Conservation (phyloP, 2,329 filamentous ascomycete species). For the Trichoderma pleuroti region DNA sequence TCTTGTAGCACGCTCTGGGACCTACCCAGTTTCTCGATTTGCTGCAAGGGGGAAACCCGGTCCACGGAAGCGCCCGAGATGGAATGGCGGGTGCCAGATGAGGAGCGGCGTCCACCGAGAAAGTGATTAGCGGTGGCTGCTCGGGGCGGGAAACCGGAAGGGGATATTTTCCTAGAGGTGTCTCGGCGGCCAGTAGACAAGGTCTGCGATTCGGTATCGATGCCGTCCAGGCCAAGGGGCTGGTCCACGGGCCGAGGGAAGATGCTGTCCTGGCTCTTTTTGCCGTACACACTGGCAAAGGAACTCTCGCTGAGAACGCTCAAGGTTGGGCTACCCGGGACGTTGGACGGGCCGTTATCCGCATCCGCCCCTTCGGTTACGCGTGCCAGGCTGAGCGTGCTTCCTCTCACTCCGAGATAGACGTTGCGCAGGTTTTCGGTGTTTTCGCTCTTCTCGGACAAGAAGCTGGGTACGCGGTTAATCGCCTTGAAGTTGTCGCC, state of each 20-base stretch:
- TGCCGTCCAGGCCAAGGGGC: conserved; percentile 30
- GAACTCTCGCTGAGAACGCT: conserved; percentile 67
- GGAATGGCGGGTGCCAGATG: conserved; percentile 39
- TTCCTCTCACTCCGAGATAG: conserved; percentile 50
- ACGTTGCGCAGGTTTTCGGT: conserved; percentile 60
- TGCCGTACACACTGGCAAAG: conserved; percentile 62
- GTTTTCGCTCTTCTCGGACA: conserved; percentile 57
- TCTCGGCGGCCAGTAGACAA: not conserved
- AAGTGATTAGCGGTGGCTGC: conserved; percentile 28
- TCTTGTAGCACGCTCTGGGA: conserved; percentile 28
- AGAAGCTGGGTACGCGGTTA: conserved; percentile 60
- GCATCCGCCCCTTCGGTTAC: conserved; percentile 39
- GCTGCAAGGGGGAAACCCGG: conserved; percentile 43
- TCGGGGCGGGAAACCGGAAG: conserved; percentile 24
- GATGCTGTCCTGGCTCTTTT: conserved; percentile 33
- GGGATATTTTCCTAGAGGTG: conserved; percentile 8
- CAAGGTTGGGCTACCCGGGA: conserved; percentile 55
- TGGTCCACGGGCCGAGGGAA: conserved; percentile 30
- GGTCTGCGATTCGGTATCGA: conserved; percentile 17
- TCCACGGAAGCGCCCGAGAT: conserved; percentile 36
- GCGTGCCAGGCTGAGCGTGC: conserved; percentile 48
- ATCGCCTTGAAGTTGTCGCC: conserved; percentile 39
- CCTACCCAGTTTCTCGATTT: conserved; percentile 44
- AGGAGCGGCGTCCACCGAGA: not conserved
- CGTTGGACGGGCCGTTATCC: conserved; percentile 33